These are phyloP conservation scores for Aspergillus tubingensis DNA, from an alignment of 2,329 filamentous ascomycete genomes.

Conservation along the genomic window DNA sequence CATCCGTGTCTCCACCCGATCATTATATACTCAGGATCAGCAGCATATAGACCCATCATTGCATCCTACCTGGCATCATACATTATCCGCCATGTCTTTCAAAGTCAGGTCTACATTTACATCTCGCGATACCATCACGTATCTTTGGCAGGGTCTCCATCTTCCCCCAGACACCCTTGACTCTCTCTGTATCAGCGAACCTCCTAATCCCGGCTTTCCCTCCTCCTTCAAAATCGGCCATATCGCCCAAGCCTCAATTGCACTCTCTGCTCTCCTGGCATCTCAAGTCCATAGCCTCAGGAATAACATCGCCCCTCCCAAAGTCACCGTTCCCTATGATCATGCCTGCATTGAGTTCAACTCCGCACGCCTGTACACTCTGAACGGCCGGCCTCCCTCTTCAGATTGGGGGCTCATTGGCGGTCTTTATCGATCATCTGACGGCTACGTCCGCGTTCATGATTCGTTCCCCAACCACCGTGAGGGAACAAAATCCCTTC, in stretches of 20 bases:
- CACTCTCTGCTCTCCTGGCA: constrained; percentile 53
- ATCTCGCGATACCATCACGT: constrained; percentile 12
- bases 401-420: constrained; percentile 50
- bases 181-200: constrained; percentile 21
- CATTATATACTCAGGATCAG: not conserved
- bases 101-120: constrained; percentile 8
- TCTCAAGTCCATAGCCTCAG: constrained; percentile 48
- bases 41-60: not conserved
- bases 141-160: constrained; percentile 22
- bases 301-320: constrained; percentile 31
- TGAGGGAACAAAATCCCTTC: constrained; percentile 45
- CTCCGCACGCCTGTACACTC: constrained; percentile 53
- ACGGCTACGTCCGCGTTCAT: constrained; percentile 59
- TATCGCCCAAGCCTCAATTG: constrained; percentile 56
- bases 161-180: constrained; percentile 18
- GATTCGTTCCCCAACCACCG: constrained; percentile 57
- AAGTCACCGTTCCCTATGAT: constrained; percentile 46
- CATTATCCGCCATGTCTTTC: not conserved
- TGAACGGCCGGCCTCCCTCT: constrained; percentile 40
- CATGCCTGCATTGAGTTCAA: constrained; percentile 57
- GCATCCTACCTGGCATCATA: not conserved
- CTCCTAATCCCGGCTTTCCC: constrained; percentile 28
- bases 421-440: constrained; percentile 53
- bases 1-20: too few species aligned
- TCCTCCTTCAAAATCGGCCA: constrained; percentile 59